These are phyloP conservation scores for Catharanthus roseus DNA, from an alignment of 257 asterid genomes.

Conservation along the genomic window DNA sequence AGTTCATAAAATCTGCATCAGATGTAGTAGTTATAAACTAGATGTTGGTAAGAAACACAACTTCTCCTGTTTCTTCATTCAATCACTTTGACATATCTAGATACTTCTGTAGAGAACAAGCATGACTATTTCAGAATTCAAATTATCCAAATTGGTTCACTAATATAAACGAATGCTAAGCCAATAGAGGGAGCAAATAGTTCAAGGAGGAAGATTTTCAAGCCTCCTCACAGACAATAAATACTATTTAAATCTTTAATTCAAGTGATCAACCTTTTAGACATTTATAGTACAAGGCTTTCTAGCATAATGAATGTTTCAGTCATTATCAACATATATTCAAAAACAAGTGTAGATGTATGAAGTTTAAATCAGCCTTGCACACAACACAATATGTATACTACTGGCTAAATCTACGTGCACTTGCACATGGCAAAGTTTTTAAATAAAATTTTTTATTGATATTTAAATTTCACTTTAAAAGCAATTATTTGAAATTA, in stretches of 20 bases:
- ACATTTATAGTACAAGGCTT: background rate
- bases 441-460: no score
- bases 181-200: background rate
- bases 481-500: no score
- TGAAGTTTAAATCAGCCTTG: background rate
- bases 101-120: background rate
- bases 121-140: background rate
- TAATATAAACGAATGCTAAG: background rate
- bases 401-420: no score
- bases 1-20: background rate
- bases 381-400: no score
- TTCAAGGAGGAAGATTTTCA: background rate
- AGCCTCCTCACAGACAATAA: background rate
- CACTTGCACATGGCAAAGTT: no score
- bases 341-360: background rate
- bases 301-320: background rate
- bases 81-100: background rate
- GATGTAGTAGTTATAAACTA: background rate
- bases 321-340: background rate
- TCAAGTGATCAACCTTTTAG: background rate
- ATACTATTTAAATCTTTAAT: background rate
- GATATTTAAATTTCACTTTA: no score
- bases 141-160: background rate
- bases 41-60: background rate
- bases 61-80: background rate